Evolutionary conservation across 2,329 filamentous ascomycete species (phyloP).

Genomic region (Pseudocercospora crystallina): DNA sequence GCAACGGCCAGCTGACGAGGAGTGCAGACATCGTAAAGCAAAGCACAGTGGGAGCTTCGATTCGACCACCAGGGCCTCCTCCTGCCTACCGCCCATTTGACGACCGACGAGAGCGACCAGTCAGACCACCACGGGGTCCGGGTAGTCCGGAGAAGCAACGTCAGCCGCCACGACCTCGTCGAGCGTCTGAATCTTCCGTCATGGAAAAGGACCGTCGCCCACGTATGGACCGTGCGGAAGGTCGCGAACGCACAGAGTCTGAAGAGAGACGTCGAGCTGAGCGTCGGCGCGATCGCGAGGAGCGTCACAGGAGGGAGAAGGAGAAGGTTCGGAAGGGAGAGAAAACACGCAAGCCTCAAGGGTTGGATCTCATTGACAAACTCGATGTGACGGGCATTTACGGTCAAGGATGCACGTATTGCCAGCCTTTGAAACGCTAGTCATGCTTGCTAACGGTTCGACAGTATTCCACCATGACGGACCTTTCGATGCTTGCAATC

Average conservation of each 20-base stretch:
- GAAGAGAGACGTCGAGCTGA: conserved; percentile 55
- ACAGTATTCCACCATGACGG: conserved; percentile 96
- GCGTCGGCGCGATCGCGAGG: conserved; percentile 51
- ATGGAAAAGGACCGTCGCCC: conserved; percentile 63
- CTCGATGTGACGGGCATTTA: conserved; percentile 95
- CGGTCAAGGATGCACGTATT: conserved; percentile 76
- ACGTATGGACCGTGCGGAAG: conserved; percentile 46
- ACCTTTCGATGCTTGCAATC: conserved; percentile 94
- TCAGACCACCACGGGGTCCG: conserved; percentile 44
- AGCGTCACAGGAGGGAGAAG: conserved; percentile 49
- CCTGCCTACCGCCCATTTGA: conserved; percentile 63
- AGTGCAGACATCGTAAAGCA: conserved; percentile 25
- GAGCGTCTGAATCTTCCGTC: conserved; percentile 79
- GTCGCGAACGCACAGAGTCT: conserved; percentile 33
- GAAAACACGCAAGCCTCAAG: conserved; percentile 43
- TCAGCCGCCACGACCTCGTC: conserved; percentile 49
- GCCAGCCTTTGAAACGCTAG: neutral
- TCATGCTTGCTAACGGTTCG: conserved; percentile 12
- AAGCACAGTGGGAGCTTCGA: conserved; percentile 39
- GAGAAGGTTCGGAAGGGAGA: conserved; percentile 42
- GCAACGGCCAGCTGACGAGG: conserved; percentile 2
- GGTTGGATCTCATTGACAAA: conserved; percentile 90
- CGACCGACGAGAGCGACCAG: conserved; percentile 44
- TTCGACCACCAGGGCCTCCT: conserved; percentile 46
- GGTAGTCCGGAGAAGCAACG: conserved; percentile 40